Conservation (phyloP, 1,284 basidiomycete species). For the Volvariella volvacea region DNA sequence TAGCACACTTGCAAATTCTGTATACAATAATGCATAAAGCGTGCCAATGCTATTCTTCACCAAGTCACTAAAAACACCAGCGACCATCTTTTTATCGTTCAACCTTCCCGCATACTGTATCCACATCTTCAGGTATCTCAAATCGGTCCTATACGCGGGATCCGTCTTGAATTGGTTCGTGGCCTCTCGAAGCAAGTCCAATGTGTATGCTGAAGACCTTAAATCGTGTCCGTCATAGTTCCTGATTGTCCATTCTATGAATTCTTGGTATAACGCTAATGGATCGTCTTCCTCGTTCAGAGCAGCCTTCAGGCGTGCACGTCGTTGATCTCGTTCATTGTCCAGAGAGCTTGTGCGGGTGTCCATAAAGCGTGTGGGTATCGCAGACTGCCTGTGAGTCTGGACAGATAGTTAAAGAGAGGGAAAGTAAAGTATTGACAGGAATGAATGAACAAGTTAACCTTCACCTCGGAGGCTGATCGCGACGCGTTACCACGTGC, state of each 20-base stretch:
- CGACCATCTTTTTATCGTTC: neutral
- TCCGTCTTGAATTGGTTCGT: conserved; percentile 73
- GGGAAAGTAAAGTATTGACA: neutral
- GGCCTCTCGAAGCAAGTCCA: conserved; percentile 27
- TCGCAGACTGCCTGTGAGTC: conserved; percentile 4
- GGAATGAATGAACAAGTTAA: conserved; percentile 4
- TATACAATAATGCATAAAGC: conserved; percentile 74
- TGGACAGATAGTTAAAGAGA: conserved; percentile 3
- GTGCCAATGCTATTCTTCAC: conserved; percentile 77
- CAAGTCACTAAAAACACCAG: conserved; percentile 70
- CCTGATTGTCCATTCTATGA: conserved; percentile 65
- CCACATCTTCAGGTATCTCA: conserved; percentile 89
- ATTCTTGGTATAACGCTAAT: conserved; percentile 57
- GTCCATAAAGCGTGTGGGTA: conserved; percentile 12
- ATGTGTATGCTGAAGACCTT: conserved; percentile 15
- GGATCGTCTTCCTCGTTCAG: conserved; percentile 62
- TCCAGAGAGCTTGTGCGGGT: conserved; percentile 9
- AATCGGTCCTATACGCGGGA: conserved; percentile 75
- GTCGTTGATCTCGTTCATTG: conserved; percentile 23
- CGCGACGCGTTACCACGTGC: conserved; percentile 10
- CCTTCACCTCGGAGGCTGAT: conserved; percentile 8
- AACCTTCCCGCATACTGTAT: conserved; percentile 52
- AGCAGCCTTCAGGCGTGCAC: conserved; percentile 26
- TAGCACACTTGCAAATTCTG: conserved; percentile 75
- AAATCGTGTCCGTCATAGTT: conserved; percentile 38